phyloP scores from a whole-genome alignment of 345 rosid genomes.

The Clausena lansium region DNA sequence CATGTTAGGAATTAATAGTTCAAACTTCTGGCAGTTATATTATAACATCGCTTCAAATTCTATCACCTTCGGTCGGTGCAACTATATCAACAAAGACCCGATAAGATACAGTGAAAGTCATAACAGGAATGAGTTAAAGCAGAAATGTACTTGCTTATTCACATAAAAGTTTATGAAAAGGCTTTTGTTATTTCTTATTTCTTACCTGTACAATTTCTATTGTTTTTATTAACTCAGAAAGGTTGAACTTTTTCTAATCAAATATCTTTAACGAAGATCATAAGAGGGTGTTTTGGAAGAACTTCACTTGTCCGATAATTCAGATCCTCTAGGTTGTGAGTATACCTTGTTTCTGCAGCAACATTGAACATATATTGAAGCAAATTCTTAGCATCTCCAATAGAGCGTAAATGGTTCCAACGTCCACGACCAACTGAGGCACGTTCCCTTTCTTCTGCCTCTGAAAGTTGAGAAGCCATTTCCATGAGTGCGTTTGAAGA shows the following conservation, averaged over 20 bases:
- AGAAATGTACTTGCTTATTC: neutral
- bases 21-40: too few species aligned
- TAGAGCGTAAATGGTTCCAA: slow-evolving; percentile 64
- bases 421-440: slow-evolving; percentile 55
- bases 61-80: neutral
- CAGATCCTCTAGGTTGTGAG: slow-evolving; percentile 12
- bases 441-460: slow-evolving; percentile 76
- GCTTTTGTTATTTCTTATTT: too few species aligned
- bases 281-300: too few species aligned
- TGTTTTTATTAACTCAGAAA: too few species aligned
- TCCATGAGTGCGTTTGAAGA: slow-evolving; percentile 62
- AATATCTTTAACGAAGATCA: too few species aligned
- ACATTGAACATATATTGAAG: slow-evolving; percentile 68
- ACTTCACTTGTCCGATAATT: neutral
- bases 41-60: too few species aligned
- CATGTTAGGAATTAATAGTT: neutral
- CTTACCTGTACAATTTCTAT: too few species aligned
- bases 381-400: slow-evolving; percentile 73
- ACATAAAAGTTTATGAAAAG: neutral
- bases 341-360: slow-evolving; percentile 66
- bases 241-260: too few species aligned
- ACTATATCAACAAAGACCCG: neutral
- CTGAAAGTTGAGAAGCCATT: slow-evolving; percentile 85
- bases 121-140: neutral
- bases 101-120: neutral